A percentile compares a stretch with the other conserved stretches of the same genome.
Conservation (phyloP, 371 early-diverging fungal species). For the Entomophthora muscae region DNA sequence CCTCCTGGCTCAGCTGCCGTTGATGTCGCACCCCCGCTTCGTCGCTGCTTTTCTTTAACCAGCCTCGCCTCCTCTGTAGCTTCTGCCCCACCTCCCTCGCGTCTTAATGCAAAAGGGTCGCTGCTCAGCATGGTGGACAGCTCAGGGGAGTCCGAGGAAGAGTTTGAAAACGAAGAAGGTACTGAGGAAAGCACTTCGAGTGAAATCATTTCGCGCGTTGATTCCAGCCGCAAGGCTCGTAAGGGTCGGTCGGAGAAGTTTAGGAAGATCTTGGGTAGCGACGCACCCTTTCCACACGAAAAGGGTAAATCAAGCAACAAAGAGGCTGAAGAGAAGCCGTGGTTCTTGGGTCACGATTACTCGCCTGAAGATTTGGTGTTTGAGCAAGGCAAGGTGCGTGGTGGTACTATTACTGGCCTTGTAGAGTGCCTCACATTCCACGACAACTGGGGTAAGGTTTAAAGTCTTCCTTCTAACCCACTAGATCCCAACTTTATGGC, state of each 20-base stretch:
- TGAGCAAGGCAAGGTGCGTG: constrained; percentile 64
- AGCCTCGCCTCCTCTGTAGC: background rate
- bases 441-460: constrained; percentile 24
- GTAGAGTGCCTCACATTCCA: constrained; percentile 80
- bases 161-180: background rate
- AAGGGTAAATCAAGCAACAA: constrained; percentile 11
- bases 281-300: constrained; percentile 9
- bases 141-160: background rate
- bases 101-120: background rate
- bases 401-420: constrained; percentile 67
- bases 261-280: constrained; percentile 21
- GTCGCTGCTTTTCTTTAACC: constrained; percentile 4
- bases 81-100: background rate
- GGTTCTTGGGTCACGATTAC: constrained; percentile 61
- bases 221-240: background rate
- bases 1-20: background rate
- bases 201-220: background rate
- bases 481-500: constrained; percentile 58
- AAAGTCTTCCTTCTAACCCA: constrained; percentile 2
- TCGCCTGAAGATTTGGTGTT: constrained; percentile 49
- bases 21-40: background rate
- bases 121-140: background rate
- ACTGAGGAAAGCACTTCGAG: background rate
- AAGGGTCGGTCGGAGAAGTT: constrained; percentile 16
- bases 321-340: constrained; percentile 22